Percentiles rank a stretch among this genome's conserved stretches.
These are phyloP conservation scores for Blastomyces silverae DNA, from an alignment of 2,329 filamentous ascomycete species.

Conservation along the genomic window DNA sequence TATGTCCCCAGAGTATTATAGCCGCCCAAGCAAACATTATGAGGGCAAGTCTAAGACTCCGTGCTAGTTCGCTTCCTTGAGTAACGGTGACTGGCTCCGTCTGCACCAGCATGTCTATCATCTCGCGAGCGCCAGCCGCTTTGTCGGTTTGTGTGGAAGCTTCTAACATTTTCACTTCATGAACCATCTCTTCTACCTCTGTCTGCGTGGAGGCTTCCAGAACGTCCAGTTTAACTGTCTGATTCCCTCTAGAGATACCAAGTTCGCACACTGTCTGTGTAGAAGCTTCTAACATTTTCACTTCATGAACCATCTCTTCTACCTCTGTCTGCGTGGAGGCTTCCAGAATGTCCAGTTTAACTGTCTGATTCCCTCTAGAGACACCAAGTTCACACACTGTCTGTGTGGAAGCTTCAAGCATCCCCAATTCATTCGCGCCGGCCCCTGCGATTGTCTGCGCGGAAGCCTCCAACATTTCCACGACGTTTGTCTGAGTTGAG, in stretches of 20 bases:
- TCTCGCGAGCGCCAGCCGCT: conserved; percentile 3
- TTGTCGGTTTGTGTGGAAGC: conserved; percentile 15
- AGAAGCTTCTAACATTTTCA: too few species aligned
- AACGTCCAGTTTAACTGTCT: background rate
- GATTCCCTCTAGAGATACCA: background rate
- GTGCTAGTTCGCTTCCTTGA: conserved; percentile 11
- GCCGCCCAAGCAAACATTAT: conserved; percentile 19
- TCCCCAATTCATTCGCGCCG: background rate
- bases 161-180: background rate
- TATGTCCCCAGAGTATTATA: conserved; percentile 15
- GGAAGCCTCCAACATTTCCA: background rate
- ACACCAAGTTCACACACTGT: background rate
- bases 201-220: background rate
- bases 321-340: too few species aligned
- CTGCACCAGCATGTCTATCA: conserved; percentile 17
- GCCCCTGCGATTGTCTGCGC: background rate
- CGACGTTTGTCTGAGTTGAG: background rate
- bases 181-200: background rate
- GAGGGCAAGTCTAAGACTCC: conserved; percentile 14
- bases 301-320: too few species aligned
- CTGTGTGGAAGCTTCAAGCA: background rate
- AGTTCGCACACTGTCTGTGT: background rate
- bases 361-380: background rate
- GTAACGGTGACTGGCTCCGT: conserved; percentile 16
- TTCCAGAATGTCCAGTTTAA: background rate